Conservation (phyloP, 2,329 filamentous ascomycete species). For the Apiospora saccharicola region DNA sequence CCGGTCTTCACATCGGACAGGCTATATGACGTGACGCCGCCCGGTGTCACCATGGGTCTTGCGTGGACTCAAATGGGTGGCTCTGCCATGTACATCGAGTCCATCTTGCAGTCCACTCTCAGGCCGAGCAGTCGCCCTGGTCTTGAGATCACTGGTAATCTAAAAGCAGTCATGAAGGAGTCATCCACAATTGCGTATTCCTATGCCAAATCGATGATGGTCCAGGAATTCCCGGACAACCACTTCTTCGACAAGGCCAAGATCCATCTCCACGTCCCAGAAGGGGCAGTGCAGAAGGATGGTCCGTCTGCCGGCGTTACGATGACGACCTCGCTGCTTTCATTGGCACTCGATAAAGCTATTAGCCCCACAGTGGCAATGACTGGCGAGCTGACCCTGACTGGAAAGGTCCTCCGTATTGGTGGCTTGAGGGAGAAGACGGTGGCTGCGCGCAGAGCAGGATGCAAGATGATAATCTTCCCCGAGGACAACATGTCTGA, state of each 20-base stretch:
- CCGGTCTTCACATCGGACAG: constrained; percentile 95
- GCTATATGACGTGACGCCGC: constrained; percentile 90
- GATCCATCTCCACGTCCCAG: constrained; percentile 94
- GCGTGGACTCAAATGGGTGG: constrained; percentile 98
- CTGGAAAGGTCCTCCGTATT: constrained; percentile 94
- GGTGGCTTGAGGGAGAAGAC: constrained; percentile 97
- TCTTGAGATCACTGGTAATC: constrained; percentile 91
- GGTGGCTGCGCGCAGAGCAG: constrained; percentile 89
- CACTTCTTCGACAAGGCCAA: constrained; percentile 95
- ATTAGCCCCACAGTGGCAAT: constrained; percentile 91
- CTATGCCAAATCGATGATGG: constrained; percentile 90
- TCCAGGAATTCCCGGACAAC: constrained; percentile 85
- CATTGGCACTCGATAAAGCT: constrained; percentile 79
- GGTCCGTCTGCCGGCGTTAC: constrained; percentile 94
- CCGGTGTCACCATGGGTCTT: constrained; percentile 96
- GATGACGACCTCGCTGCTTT: constrained; percentile 94
- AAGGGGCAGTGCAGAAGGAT: constrained; percentile 95
- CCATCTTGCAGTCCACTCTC: constrained; percentile 87
- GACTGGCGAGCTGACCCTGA: constrained; percentile 97
- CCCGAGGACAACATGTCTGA: constrained; percentile 94
- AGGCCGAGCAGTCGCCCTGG: constrained; percentile 76
- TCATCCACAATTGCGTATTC: constrained; percentile 95
- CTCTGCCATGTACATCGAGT: constrained; percentile 95
- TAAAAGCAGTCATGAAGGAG: constrained; percentile 98
- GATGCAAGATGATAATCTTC: constrained; percentile 93